Evolutionary conservation across 768 basidiomycete species (phyloP).

Genomic region (Leccinellum rugosiceps): DNA sequence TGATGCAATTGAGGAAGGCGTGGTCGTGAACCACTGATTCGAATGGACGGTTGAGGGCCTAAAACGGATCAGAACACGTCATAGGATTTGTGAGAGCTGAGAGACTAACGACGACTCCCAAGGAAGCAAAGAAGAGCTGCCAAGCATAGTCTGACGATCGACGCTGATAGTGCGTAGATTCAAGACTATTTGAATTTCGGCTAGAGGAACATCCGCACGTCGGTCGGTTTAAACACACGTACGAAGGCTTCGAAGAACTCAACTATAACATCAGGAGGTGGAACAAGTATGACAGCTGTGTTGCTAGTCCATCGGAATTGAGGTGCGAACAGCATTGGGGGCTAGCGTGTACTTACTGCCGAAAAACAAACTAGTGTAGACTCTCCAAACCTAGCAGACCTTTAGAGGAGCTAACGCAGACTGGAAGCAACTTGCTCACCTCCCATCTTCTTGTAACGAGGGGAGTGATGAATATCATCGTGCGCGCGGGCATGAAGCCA

Average conservation of each 20-base stretch:
- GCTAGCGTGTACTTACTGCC: conserved; percentile 43
- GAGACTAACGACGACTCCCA: conserved; percentile 56
- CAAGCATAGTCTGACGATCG: conserved; percentile 76
- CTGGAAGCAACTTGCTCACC: conserved; percentile 34
- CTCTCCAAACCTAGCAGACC: conserved; percentile 61
- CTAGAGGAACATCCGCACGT: conserved; percentile 35
- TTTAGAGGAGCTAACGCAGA: background rate
- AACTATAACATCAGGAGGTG: conserved; percentile 45
- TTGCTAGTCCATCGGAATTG: conserved; percentile 17
- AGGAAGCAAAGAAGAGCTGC: conserved; percentile 58
- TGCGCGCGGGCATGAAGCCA: conserved; percentile 50
- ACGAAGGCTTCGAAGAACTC: conserved; percentile 8
- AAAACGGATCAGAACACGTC: background rate
- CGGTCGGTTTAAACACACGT: background rate
- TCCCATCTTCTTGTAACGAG: conserved; percentile 48
- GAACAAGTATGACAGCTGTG: conserved; percentile 36
- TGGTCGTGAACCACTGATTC: conserved; percentile 53
- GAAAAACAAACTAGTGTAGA: conserved; percentile 70
- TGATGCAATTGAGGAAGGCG: conserved; percentile 62
- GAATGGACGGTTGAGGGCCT: conserved; percentile 63
- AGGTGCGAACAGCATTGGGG: background rate
- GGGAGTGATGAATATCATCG: conserved; percentile 49
- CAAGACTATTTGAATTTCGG: conserved; percentile 62
- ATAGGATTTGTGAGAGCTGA: background rate
- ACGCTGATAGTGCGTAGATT: conserved; percentile 52